Base-by-base conservation (phyloP, 192 early-diverging fungal species). In the Coemansia sp. region DNA sequence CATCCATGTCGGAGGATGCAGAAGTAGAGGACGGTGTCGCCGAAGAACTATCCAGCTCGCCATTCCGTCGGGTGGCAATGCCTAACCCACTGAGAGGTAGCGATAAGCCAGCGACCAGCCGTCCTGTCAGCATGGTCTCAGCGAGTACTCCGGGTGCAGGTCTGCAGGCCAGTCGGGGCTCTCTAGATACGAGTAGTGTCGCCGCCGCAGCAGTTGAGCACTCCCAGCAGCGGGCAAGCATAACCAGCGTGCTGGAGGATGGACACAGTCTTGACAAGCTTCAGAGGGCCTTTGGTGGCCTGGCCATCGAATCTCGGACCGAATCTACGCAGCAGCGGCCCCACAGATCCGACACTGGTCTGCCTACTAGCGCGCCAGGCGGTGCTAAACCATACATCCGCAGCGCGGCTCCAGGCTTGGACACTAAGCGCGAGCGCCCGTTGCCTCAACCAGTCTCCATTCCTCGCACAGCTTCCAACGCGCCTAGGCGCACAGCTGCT, bases 61-160 rank as follows among this genome's bases (percentile, higher is more conserved):
- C 77, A 12, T 79, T 79, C 62, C 77, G 72, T 33, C 47, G 77
- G 10, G 20, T 34, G 11, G 67, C 73, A 2, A 79, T 79, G 34
- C 77, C 77, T 22, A 79, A 79, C 29, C 77, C 77, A 61, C 66
- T 78, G 31, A 63, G 54, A 29, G 54, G 67, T 52, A 65, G 49
- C n/a, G 70, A 67, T 22, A 40, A 69, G 29, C n/a, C 60, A 24
- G n/a, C 51, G 44, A 7, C 43, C 10, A 76, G 74, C 34, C 68
- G 64, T 11, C 68, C 74, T 8, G 31, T 49, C 43, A 71, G 68
- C 43, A 33, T 61, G 20, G 20, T 54, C 22, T 60, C 42, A 3
- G 59, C 31, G 42, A 22, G n/a, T 59, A 18, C 57, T n/a, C 57
- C 57, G 31, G 33, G 33, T 18, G 4, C 57, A 5, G 31, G 57